A percentile compares a stretch with the other conserved stretches of the same genome.
Conservation (phyloP, 768 basidiomycete species). For the Fistulinella prunicolor region DNA sequence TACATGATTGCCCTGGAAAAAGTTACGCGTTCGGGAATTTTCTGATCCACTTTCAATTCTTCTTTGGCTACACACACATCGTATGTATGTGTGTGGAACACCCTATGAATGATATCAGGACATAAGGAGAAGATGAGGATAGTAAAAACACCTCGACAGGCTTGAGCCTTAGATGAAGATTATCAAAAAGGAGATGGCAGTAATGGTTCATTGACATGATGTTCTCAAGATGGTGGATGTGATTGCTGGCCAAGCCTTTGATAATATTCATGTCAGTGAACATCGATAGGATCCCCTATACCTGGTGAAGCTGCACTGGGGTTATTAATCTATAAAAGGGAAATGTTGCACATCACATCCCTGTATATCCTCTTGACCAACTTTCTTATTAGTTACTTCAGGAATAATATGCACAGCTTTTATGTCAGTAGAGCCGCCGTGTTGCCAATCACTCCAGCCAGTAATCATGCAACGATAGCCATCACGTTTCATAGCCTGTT, state of each 20-base stretch:
- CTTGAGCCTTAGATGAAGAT: slow-evolving; percentile 3
- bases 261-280: background rate
- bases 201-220: background rate
- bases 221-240: background rate
- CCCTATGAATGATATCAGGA: too few species aligned
- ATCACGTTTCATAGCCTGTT: slow-evolving; percentile 1
- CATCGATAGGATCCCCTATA: background rate
- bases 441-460: background rate
- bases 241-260: background rate
- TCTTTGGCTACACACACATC: too few species aligned
- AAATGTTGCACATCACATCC: too few species aligned
- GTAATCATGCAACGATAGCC: background rate
- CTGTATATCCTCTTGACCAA: too few species aligned
- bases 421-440: background rate
- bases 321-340: too few species aligned
- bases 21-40: too few species aligned
- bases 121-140: too few species aligned
- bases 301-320: too few species aligned
- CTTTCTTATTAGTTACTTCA: too few species aligned
- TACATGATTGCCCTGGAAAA: too few species aligned
- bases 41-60: too few species aligned
- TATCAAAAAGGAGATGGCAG: background rate
- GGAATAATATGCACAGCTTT: slow-evolving; percentile 3
- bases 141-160: slow-evolving; percentile 1
- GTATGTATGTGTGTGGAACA: too few species aligned